phyloP scores from a whole-genome alignment of 495 filamentous ascomycete genomes.

The Aspergillus heteromorphus region DNA sequence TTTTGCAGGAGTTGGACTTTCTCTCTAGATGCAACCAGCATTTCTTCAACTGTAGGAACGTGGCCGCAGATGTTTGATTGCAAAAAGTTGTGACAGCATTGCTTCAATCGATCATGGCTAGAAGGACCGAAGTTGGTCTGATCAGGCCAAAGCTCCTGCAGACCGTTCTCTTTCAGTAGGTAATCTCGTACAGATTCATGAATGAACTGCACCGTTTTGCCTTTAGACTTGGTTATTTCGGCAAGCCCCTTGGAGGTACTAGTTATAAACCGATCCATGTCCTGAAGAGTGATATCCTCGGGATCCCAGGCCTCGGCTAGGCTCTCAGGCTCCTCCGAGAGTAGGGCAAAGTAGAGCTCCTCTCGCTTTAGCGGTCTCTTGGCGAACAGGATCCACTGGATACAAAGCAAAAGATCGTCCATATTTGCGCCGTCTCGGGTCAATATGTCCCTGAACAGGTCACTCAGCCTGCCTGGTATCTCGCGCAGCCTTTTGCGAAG shows the following conservation, averaged over 20 bases:
- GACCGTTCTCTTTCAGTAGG: slow-evolving; percentile 31
- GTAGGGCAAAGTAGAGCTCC: slow-evolving; percentile 32
- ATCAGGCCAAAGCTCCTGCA: slow-evolving; percentile 28
- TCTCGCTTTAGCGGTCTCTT: slow-evolving; percentile 20
- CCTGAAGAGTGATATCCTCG: neutral
- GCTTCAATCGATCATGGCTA: slow-evolving; percentile 31
- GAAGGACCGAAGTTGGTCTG: slow-evolving; percentile 12
- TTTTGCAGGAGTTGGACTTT: neutral
- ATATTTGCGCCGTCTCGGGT: slow-evolving; percentile 19
- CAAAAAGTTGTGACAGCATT: slow-evolving; percentile 28
- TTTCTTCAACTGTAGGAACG: neutral
- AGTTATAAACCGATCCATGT: slow-evolving; percentile 24
- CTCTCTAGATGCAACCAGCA: neutral
- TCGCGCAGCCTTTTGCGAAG: slow-evolving; percentile 23
- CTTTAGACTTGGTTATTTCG: slow-evolving; percentile 24
- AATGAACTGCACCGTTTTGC: slow-evolving; percentile 38
- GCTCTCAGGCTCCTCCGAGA: slow-evolving; percentile 4
- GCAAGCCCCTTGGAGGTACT: slow-evolving; percentile 39
- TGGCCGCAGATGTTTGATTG: slow-evolving; percentile 2
- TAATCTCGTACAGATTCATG: slow-evolving; percentile 45
- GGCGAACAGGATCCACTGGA: slow-evolving; percentile 35
- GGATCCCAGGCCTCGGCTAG: neutral
- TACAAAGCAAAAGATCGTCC: slow-evolving; percentile 22
- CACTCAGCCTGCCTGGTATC: slow-evolving; percentile 28
- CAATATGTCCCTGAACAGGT: slow-evolving; percentile 36